Evolutionary conservation across 371 early-diverging fungal species (phyloP).

Genomic region (Mucor ambiguus): DNA sequence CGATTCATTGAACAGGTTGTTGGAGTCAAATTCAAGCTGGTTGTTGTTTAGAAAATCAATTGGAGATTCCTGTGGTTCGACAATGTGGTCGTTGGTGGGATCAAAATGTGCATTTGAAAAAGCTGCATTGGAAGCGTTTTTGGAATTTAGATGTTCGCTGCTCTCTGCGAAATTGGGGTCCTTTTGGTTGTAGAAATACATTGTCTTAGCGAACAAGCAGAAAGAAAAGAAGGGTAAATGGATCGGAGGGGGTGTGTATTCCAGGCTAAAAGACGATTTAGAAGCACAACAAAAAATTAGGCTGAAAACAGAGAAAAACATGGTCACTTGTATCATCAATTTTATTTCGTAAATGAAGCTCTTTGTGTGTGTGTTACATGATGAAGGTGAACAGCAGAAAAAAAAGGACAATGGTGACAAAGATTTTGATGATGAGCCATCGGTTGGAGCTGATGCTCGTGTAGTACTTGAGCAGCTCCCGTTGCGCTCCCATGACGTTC

Average conservation of each 20-base stretch:
- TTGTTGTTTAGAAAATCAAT: constrained; percentile 8
- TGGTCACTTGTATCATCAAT: not conserved
- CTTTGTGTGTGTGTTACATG: constrained; percentile 23
- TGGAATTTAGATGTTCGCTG: not conserved
- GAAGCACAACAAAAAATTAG: constrained; percentile 1
- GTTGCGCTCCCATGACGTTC: constrained; percentile 90
- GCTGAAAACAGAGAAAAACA: not conserved
- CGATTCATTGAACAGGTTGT: not conserved
- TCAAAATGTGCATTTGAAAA: not conserved
- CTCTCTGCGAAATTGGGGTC: not conserved
- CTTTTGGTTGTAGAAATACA: not conserved
- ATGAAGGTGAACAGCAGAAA: constrained; percentile 48
- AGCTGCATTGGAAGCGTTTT: not conserved
- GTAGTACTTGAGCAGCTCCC: constrained; percentile 88
- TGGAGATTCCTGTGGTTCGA: not conserved
- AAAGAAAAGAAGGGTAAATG: not conserved
- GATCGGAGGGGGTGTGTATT: not conserved
- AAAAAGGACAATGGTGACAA: constrained; percentile 78
- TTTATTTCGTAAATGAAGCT: not conserved
- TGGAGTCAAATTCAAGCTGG: not conserved
- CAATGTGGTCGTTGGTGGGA: not conserved
- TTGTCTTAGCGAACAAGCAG: not conserved
- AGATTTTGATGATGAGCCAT: constrained; percentile 93
- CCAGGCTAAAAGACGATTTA: not conserved
- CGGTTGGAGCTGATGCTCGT: constrained; percentile 88